These are phyloP conservation scores for Chlamydomonas sp. DNA, from an alignment of 139 green algal genomes.

Conservation along the genomic window DNA sequence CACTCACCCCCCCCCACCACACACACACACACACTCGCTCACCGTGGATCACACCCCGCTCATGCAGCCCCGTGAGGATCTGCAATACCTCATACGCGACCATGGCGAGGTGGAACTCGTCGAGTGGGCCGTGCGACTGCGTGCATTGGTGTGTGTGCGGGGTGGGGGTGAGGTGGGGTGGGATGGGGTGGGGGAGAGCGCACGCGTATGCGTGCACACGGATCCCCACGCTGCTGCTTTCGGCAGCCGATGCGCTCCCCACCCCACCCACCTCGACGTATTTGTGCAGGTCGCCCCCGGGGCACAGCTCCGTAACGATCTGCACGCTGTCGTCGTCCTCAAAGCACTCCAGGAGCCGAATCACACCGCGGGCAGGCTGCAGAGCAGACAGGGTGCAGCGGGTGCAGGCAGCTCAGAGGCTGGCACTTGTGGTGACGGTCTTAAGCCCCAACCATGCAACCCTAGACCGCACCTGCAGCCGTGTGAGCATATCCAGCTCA, in stretches of 20 bases:
- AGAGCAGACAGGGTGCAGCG: too few species aligned
- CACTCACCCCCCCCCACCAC: constrained; percentile 4
- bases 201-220: neutral
- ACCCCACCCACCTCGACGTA: constrained; percentile 28
- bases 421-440: too few species aligned
- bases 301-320: constrained; percentile 44
- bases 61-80: constrained; percentile 1
- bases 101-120: constrained; percentile 19
- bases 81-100: neutral
- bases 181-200: neutral
- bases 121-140: constrained; percentile 14
- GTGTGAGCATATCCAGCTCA: constrained; percentile 27
- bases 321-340: constrained; percentile 35
- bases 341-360: constrained; percentile 41
- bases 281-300: constrained; percentile 46
- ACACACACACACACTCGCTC: neutral
- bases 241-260: neutral
- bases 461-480: too few species aligned
- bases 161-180: neutral
- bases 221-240: neutral
- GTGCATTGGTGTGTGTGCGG: neutral
- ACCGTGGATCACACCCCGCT: neutral
- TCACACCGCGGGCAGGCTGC: constrained; percentile 19
- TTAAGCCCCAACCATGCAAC: too few species aligned
- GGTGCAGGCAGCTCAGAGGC: too few species aligned